Evolutionary conservation across 495 filamentous ascomycete genomes (phyloP), one percentile per base, ranked within the genome.

Genomic region (Jackrogersella minutella): DNA sequence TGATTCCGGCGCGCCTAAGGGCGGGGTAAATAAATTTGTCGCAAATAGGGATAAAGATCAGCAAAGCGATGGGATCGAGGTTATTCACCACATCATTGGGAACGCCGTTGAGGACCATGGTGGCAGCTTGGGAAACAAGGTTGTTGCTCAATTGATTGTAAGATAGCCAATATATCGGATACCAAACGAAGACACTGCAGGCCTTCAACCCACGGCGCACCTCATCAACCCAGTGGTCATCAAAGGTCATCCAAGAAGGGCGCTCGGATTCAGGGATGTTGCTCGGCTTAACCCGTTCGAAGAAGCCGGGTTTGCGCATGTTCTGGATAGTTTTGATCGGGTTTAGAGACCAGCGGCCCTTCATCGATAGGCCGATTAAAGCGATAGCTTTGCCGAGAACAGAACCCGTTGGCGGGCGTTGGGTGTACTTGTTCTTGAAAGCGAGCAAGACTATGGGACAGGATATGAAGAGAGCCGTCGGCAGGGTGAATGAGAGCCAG

Each of bases 41-140:
- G 64, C 84, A 81, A 56, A 94, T 82, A 7, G 91, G 91, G 55
- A 94, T 92, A 62, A 93, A 84, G 74, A 95, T 90, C 73, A 94
- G 84, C 34, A 93, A 77, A 1, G 89, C 81, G 58, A 94, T 79
- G 10, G 91, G 90, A 73, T 93, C 87, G 26, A 95, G 83, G 73
- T 93, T 95, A 66, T 84, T 85, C 68, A 93, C 80, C 13, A 93
- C 82, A 70, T 95, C 91, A 77, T 93, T 92, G 51, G 91, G 91
- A 0, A 92, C 84, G 10, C 89, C 88, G 46, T 84, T 82, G 10
- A 91, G 82, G 6, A 79, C 66, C 89, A 94, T 90, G 5, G 85
- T 87, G 5, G 86, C 86, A 2, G 91, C 91, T 74, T 91, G 90
- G 8, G 88, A 90, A 33, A 85, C 86, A n/a, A 93, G 77, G 77